Base-by-base conservation (phyloP, 805 yeast genomes). In the Cyberlindnera americana region DNA sequence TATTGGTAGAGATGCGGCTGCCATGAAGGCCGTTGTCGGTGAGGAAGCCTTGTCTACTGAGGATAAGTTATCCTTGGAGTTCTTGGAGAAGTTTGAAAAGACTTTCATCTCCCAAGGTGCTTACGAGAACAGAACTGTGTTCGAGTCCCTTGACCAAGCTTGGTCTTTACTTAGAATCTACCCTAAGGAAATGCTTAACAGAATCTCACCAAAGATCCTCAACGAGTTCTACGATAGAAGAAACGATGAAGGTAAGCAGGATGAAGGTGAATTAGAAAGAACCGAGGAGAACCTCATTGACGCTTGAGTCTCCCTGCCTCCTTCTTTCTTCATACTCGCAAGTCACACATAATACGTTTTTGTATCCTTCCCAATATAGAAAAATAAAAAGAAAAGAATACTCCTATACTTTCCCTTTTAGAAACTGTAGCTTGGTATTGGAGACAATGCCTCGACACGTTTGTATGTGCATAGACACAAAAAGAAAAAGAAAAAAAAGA, bases 21-120 rank as follows among this genome's bases (percentile, higher is more conserved):
- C 99, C 55, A 93, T 93, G 99, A 93, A 93, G 72, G 96, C 99
- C 12, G 99, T 93, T 53, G 99, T 93, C 56, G 99, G 99, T 79
- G 99, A 93, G 69, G 99, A 93, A 69, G 99, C 99, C 25, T 75
- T 93, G 60, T 89, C 97, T 24, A 87, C 87, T 49, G 99, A 93
- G 67, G 99, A 93, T 70, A 95, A 95, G 70, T 76, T 93, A 51
- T 93, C 99, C 3, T 77, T 93, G 61, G 99, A 93, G 72, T 93
- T 93, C 65, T 80, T 93, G 70, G 99, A 95, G 64, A 93, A 93
- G 72, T 93, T 93, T 57, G 99, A 93, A 69, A 88, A 86, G 75
- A 84, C 91, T 38, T 95, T 95, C 59, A 88, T 93, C 57, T 60
- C 89, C 33, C 99, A 93, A 72, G 98, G 98, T 64, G 91, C 96